A percentile compares a stretch with the other conserved stretches of the same genome.
phyloP scores from a whole-genome alignment of 805 yeast species.

The Candida sphagnicola region DNA sequence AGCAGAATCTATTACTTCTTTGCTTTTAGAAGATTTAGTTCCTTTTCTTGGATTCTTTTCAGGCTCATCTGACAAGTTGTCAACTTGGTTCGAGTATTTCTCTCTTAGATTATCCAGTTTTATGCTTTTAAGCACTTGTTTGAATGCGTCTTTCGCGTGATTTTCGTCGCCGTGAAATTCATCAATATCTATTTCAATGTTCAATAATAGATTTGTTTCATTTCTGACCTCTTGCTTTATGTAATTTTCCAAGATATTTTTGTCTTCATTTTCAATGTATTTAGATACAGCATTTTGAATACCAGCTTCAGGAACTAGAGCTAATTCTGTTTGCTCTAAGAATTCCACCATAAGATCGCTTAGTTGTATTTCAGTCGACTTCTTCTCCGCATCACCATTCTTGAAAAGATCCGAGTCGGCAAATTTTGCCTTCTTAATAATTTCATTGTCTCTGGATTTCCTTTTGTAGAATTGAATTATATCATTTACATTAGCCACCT shows the following conservation, averaged over 20 bases:
- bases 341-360: conserved; percentile 61
- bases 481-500: conserved; percentile 87
- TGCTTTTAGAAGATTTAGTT: conserved; percentile 3
- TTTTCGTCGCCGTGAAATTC: conserved; percentile 27
- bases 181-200: conserved; percentile 40
- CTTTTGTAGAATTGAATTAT: conserved; percentile 68
- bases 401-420: conserved; percentile 11
- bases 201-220: conserved; percentile 47
- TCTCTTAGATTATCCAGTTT: conserved; percentile 14
- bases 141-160: conserved; percentile 32
- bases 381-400: conserved; percentile 11
- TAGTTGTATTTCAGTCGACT: conserved; percentile 41
- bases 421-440: conserved; percentile 10
- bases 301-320: conserved; percentile 71
- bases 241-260: conserved; percentile 60
- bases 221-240: conserved; percentile 52
- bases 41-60: background rate
- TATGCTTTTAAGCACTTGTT: conserved; percentile 39
- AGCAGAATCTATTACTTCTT: conserved; percentile 4
- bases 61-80: background rate
- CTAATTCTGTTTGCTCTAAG: conserved; percentile 58
- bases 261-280: conserved; percentile 82
- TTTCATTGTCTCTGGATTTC: conserved; percentile 27
- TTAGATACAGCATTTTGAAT: conserved; percentile 67
- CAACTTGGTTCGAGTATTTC: background rate